Conservation (phyloP, 495 filamentous ascomycete species). For the Cercophora newfieldiana region DNA sequence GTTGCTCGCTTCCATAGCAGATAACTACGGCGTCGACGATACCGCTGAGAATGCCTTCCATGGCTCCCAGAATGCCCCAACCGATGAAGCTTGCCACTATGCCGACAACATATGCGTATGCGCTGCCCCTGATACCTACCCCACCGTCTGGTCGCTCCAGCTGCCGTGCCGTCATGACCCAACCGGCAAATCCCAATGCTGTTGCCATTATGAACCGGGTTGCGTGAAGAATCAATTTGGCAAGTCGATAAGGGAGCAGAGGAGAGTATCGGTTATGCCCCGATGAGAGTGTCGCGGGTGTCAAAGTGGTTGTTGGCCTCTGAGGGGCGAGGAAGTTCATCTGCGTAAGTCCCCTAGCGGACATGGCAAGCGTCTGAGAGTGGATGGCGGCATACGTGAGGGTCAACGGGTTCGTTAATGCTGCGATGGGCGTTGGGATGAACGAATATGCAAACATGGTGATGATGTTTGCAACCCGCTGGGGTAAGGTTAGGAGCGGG, state of each 20-base stretch:
- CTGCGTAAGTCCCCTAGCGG: slow-evolving; percentile 73
- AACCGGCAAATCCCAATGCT: slow-evolving; percentile 90
- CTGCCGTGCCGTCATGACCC: slow-evolving; percentile 87
- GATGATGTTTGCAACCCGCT: slow-evolving; percentile 60
- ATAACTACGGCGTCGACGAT: slow-evolving; percentile 90
- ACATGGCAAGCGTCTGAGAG: slow-evolving; percentile 72
- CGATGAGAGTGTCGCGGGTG: slow-evolving; percentile 56
- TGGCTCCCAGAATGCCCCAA: slow-evolving; percentile 92
- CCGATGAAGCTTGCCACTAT: slow-evolving; percentile 89
- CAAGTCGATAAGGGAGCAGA: slow-evolving; percentile 73
- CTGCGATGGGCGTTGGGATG: slow-evolving; percentile 78
- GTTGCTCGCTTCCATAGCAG: slow-evolving; percentile 89
- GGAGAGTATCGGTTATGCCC: slow-evolving; percentile 46
- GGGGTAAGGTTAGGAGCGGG: slow-evolving; percentile 80
- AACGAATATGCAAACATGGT: slow-evolving; percentile 76
- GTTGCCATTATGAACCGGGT: slow-evolving; percentile 86
- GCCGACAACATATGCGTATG: slow-evolving; percentile 94
- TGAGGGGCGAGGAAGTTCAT: slow-evolving; percentile 69
- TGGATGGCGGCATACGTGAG: slow-evolving; percentile 94
- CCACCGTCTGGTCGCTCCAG: slow-evolving; percentile 51
- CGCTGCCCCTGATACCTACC: slow-evolving; percentile 62
- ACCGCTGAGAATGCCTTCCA: slow-evolving; percentile 88
- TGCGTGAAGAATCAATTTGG: slow-evolving; percentile 88
- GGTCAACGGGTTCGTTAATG: slow-evolving; percentile 84
- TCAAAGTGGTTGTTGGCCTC: slow-evolving; percentile 62